Evolutionary conservation across 2,329 filamentous ascomycete species (phyloP), one percentile per base, ranked within the genome.

Genomic region (Pseudocercospora musae): DNA sequence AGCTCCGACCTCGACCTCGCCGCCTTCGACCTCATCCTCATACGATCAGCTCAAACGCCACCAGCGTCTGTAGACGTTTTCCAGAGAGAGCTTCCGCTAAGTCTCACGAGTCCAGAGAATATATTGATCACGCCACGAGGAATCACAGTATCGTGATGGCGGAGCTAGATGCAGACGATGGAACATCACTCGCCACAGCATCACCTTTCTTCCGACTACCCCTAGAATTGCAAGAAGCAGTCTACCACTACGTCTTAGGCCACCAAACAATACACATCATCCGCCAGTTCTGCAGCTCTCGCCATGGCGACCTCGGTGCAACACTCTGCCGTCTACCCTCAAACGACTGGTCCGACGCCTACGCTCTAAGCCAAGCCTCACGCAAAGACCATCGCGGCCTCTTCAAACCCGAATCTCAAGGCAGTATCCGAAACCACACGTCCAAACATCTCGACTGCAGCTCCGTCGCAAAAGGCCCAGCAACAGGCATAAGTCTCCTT

Each of bases 271-370:
- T 57, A 4, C 55, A 57, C 55, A 57, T 57, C 25, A 57, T n/a
- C 21, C 55, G 55, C 8, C 55, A 57, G 31, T 57, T 57, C 55
- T 57, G 55, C 40, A 46, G 37, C 29, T 57, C 55, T 5, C 21
- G 55, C 1, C 55, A 57, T 37, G 55, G 55, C 29, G 55, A 57
- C 25, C 40, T 57, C 9, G 55, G 42, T 7, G 55, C 40, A 6
- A 57, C 55, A 13, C 11, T 46, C 3, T 57, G 55, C 15, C 55
- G 55, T 9, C 23, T 48, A n/a, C 55, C 55, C n/a, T 21, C n/a
- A 9, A 31, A 4, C n/a, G 55, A 57, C 23, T 57, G 55, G 55
- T 2, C 5, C 6, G n/a, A 25, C 8, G n/a, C 15, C 40, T 57
- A 57, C 55, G 55, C 40, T 1, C 11, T 46, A n/a, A 57, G 55